A percentile compares a stretch with the other conserved stretches of the same genome.
These are phyloP conservation scores for Melaleuca alternifolia DNA, from an alignment of 345 rosid species.

Conservation along the genomic window DNA sequence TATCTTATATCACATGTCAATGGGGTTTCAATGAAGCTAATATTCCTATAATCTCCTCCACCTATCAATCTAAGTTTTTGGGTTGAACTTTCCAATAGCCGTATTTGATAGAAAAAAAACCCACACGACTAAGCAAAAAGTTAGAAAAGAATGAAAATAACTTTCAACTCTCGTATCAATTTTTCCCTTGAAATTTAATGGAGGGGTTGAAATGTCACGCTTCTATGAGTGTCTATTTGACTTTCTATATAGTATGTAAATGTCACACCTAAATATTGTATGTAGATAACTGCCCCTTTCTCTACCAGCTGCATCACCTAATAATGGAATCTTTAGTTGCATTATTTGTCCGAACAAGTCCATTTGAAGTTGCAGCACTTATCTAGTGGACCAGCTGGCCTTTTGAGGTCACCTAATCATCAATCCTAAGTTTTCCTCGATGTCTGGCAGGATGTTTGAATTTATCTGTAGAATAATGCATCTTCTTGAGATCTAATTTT, in stretches of 20 bases:
- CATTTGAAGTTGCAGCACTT: background rate
- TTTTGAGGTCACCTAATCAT: background rate
- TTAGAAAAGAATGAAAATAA: background rate
- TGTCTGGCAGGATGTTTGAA: background rate
- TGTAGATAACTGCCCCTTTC: background rate
- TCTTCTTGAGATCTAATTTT: background rate
- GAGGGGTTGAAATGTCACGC: background rate
- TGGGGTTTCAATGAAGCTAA: background rate
- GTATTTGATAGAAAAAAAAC: background rate
- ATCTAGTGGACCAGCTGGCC: background rate
- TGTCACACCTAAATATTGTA: background rate
- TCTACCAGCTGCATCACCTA: background rate
- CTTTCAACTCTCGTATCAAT: background rate
- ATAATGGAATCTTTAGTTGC: background rate
- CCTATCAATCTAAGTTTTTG: background rate
- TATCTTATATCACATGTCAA: background rate
- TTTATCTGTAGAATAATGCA: background rate
- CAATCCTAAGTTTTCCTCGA: background rate
- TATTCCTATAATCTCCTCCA: background rate
- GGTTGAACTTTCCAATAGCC: background rate
- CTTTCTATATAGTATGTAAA: background rate
- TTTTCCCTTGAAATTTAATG: background rate
- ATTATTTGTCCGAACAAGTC: background rate
- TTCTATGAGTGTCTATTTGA: background rate
- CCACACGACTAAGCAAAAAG: background rate